Percentiles rank a stretch among this genome's conserved stretches.
phyloP scores from a whole-genome alignment of 148 eudicot species.

The Chenopodium album region DNA sequence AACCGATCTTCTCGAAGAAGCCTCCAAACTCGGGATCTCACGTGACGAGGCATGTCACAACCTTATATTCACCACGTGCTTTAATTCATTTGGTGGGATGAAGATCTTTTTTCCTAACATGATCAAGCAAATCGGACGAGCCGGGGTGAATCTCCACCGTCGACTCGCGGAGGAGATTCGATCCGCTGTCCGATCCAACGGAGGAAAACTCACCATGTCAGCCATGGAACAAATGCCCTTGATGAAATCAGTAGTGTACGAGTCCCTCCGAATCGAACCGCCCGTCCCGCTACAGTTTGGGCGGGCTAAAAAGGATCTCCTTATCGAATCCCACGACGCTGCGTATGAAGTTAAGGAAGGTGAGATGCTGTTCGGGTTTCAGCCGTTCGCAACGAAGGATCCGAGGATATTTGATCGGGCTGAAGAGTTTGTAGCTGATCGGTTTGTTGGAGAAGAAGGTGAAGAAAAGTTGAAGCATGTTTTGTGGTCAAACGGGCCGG shows the following conservation, averaged over 20 bases:
- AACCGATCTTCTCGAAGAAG: constrained; percentile 43
- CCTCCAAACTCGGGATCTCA: constrained; percentile 52
- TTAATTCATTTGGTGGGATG: constrained; percentile 91
- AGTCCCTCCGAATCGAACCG: constrained; percentile 71
- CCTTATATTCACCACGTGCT: constrained; percentile 75
- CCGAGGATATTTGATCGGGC: constrained; percentile 64
- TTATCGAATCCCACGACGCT: constrained; percentile 74
- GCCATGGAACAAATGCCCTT: constrained; percentile 74
- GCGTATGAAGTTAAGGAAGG: constrained; percentile 70
- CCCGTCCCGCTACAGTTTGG: constrained; percentile 77
- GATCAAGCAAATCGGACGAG: constrained; percentile 75
- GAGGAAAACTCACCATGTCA: constrained; percentile 63
- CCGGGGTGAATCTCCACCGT: constrained; percentile 60
- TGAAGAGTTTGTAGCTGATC: constrained; percentile 73
- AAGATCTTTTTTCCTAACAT: constrained; percentile 72
- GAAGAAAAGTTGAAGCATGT: constrained; percentile 64
- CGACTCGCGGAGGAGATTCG: constrained; percentile 67
- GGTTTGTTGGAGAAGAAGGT: constrained; percentile 70
- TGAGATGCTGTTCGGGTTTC: constrained; percentile 78
- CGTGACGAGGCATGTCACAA: constrained; percentile 88
- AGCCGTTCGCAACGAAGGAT: constrained; percentile 82
- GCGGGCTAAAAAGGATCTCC: constrained; percentile 49
- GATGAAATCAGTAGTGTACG: constrained; percentile 83
- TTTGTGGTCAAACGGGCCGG: constrained; percentile 90
- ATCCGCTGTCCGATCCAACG: constrained; percentile 44